These are phyloP conservation scores for Hypoxylon sp. DNA, from an alignment of 2,329 filamentous ascomycete species.

Conservation along the genomic window DNA sequence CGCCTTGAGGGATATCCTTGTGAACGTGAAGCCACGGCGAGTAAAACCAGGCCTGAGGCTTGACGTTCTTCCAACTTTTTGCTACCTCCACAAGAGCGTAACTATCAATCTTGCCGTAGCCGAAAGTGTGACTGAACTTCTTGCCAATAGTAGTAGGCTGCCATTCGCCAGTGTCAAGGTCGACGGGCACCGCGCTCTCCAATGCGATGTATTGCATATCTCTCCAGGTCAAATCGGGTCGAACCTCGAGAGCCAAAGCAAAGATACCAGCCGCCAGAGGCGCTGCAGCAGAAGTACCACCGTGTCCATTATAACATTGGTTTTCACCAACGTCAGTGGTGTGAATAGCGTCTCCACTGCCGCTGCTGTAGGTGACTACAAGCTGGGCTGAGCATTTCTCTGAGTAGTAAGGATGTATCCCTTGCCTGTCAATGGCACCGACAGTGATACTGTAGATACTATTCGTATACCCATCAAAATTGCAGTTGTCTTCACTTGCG, in stretches of 20 bases:
- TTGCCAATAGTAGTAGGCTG: conserved; percentile 84
- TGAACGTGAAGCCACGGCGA: conserved; percentile 95
- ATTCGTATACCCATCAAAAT: conserved; percentile 99
- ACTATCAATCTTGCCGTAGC: conserved; percentile 95
- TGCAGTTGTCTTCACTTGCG: conserved; percentile 91
- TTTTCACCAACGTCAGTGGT: conserved; percentile 94
- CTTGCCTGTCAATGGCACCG: conserved; percentile 89
- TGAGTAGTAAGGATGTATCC: conserved; percentile 94
- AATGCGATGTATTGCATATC: conserved; percentile 94
- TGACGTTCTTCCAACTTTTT: conserved; percentile 88
- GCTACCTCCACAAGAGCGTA: conserved; percentile 88
- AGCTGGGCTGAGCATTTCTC: conserved; percentile 96
- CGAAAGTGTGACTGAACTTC: conserved; percentile 93
- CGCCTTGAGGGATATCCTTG: conserved; percentile 86
- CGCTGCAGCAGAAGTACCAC: conserved; percentile 95
- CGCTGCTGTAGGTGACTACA: conserved; percentile 97
- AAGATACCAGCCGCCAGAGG: conserved; percentile 94
- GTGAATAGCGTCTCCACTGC: conserved; percentile 89
- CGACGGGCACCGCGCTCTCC: conserved; percentile 85
- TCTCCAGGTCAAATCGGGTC: conserved; percentile 91
- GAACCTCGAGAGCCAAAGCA: conserved; percentile 86
- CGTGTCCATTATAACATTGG: conserved; percentile 84
- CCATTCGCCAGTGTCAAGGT: conserved; percentile 81
- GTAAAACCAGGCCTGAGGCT: conserved; percentile 95
- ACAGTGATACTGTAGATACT: conserved; percentile 99